A percentile compares a stretch with the other conserved stretches of the same genome.
phyloP scores from a whole-genome alignment of 2,329 filamentous ascomycete genomes.

The Celoporthe dispersa region DNA sequence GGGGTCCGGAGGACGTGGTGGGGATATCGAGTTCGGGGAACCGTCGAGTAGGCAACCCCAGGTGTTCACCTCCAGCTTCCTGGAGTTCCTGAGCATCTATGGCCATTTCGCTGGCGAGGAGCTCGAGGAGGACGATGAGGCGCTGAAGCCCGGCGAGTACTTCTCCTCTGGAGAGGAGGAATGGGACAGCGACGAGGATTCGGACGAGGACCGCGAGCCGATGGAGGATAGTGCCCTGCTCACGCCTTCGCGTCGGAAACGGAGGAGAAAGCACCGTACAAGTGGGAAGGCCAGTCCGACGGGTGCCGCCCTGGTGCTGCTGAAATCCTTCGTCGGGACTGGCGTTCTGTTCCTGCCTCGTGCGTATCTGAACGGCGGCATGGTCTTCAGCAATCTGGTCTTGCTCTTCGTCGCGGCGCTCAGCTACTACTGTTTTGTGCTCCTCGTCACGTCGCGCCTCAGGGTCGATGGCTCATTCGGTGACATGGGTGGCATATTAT shows the following conservation, averaged over 20 bases:
- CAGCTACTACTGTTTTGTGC: conserved; percentile 97
- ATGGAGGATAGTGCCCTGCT: conserved; percentile 87
- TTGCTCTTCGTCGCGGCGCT: conserved; percentile 83
- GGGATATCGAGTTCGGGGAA: conserved; percentile 47
- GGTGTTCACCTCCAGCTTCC: conserved; percentile 87
- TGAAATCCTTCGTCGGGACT: conserved; percentile 98
- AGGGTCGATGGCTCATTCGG: conserved; percentile 94
- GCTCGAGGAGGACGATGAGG: conserved; percentile 94
- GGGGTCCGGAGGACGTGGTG: conserved; percentile 45
- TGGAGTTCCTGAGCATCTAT: conserved; percentile 94
- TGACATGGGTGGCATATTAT: conserved; percentile 91
- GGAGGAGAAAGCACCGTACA: conserved; percentile 75
- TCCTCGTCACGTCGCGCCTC: conserved; percentile 85
- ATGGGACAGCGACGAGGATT: conserved; percentile 57
- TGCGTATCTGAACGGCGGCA: conserved; percentile 93
- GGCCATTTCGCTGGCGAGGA: conserved; percentile 98
- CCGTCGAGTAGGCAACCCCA: conserved; percentile 54
- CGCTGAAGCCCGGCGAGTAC: conserved; percentile 84
- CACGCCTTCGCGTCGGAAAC: conserved; percentile 72
- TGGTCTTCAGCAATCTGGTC: conserved; percentile 93
- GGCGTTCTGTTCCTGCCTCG: conserved; percentile 91
- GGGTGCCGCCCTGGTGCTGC: conserved; percentile 80
- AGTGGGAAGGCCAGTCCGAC: conserved; percentile 78
- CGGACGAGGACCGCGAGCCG: conserved; percentile 74
- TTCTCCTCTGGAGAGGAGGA: conserved; percentile 80